Evolutionary conservation across 305 asterid species (phyloP).

Genomic region (Solanum hybrid): DNA sequence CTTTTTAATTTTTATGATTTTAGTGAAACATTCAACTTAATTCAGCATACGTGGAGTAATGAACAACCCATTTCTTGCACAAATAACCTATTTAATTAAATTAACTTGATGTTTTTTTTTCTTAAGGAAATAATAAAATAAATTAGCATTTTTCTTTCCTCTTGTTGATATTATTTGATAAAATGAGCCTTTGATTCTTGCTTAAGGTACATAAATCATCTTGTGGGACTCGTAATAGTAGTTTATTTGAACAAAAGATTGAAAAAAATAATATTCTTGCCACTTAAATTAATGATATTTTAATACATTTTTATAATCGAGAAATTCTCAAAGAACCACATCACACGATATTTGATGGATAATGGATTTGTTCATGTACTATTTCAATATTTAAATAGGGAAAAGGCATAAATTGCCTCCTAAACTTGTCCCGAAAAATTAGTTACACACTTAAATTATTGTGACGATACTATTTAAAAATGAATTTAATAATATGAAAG

Average conservation of each 20-base stretch:
- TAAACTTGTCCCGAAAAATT: too few species aligned
- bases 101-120: not conserved
- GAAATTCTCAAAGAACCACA: not conserved
- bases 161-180: not conserved
- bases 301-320: too few species aligned
- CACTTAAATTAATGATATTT: not conserved
- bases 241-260: not conserved
- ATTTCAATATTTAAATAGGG: too few species aligned
- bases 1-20: not conserved
- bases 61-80: not conserved
- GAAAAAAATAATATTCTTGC: not conserved
- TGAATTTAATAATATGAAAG: too few species aligned
- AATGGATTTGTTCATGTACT: not conserved
- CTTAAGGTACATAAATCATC: not conserved
- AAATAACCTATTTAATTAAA: not conserved
- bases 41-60: not conserved
- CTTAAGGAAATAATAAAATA: not conserved
- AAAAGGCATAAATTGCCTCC: too few species aligned
- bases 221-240: not conserved
- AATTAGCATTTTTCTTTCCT: not conserved
- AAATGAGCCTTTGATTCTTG: not conserved
- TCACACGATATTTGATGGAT: not conserved
- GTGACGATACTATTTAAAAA: too few species aligned
- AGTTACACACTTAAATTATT: too few species aligned
- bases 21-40: not conserved